phyloP scores from a whole-genome alignment of 179 eudicot genomes.

The Beta corolliflora region DNA sequence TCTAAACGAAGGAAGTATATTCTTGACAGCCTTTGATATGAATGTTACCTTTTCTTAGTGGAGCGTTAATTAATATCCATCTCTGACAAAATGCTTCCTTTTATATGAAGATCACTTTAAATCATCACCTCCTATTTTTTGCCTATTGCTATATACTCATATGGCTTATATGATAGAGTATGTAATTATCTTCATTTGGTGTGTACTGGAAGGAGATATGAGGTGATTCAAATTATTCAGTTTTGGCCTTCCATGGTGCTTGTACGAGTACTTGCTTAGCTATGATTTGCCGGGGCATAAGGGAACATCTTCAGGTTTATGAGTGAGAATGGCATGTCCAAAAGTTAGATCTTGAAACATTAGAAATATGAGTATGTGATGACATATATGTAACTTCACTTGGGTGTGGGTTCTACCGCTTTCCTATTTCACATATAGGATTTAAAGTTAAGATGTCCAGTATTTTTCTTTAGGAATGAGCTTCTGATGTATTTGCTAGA shows the following conservation, averaged over 20 bases:
- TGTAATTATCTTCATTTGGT: background rate
- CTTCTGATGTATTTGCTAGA: background rate
- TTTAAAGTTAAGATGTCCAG: too few species aligned
- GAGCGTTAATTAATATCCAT: background rate
- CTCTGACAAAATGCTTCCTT: background rate
- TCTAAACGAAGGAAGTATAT: background rate
- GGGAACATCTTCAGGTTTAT: background rate
- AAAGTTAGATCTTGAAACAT: too few species aligned
- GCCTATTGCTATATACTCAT: background rate
- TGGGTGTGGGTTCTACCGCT: too few species aligned
- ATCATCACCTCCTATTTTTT: background rate
- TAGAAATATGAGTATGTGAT: too few species aligned
- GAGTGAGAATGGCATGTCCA: too few species aligned
- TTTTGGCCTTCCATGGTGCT: background rate
- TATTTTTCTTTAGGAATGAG: background rate
- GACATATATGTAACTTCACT: too few species aligned
- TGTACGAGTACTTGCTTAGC: background rate
- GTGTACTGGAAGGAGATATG: background rate
- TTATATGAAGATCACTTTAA: background rate
- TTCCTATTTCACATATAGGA: too few species aligned
- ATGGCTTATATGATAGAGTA: background rate
- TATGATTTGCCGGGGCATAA: background rate
- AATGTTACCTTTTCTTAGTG: background rate
- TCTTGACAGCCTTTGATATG: background rate
- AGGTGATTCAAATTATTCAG: background rate